Percentiles rank a stretch among this genome's conserved stretches.
Conservation (phyloP, 345 rosid species). For the Sisymbrium altissimum region DNA sequence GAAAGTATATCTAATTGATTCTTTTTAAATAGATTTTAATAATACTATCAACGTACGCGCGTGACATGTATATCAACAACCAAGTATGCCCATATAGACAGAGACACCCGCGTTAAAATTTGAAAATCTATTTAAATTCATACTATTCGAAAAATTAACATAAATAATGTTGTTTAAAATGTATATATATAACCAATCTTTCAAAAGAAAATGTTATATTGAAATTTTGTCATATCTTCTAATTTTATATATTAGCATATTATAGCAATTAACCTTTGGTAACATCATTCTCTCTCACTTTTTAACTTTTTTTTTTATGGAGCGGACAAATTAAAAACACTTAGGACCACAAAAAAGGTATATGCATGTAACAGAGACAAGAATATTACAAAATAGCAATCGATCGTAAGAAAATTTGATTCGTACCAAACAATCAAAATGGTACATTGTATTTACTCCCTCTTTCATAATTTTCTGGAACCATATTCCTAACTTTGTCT, state of each 20-base stretch:
- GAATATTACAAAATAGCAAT: slow-evolving; percentile 15
- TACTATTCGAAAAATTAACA: neutral
- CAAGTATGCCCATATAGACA: no score
- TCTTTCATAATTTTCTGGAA: neutral
- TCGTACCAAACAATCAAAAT: slow-evolving; percentile 24
- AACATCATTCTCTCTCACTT: neutral
- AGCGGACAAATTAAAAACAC: neutral
- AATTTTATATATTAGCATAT: neutral
- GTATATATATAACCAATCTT: neutral
- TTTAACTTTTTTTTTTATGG: neutral
- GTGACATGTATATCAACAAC: neutral
- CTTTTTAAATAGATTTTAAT: neutral
- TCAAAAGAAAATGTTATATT: neutral
- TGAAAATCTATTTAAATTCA: neutral
- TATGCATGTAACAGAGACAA: neutral
- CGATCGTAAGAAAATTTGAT: slow-evolving; percentile 5
- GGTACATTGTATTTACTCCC: slow-evolving; percentile 29
- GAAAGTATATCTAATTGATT: neutral
- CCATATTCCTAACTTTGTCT: slow-evolving; percentile 20
- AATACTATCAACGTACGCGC: neutral
- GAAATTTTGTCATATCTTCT: neutral
- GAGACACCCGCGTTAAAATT: neutral
- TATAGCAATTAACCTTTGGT: neutral
- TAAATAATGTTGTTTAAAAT: no score
- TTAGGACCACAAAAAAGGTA: slow-evolving; percentile 12